Base-by-base conservation (phyloP, 2,329 filamentous ascomycete genomes). In the Blastomyces silverae region DNA sequence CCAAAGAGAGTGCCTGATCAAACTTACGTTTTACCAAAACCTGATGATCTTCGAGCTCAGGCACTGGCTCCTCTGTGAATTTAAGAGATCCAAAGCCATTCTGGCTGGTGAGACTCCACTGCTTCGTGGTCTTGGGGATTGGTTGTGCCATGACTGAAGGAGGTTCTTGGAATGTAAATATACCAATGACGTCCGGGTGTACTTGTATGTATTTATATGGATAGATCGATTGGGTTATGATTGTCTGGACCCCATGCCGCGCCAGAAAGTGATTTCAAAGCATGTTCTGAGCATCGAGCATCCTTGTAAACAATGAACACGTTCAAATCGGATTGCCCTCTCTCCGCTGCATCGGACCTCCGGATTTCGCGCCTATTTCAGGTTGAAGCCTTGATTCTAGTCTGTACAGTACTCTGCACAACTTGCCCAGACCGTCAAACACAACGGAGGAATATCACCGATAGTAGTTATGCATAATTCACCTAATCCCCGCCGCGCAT, bases 11-110 rank as follows among this genome's bases (percentile, higher is more conserved):
- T n/a, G 15, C 6, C 2, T 57, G 31, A 48, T 25, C 42, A 44
- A 44, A 44, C 48, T 39, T 57, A 57, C 62, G 57, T 58, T 63
- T 63, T 13, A 63, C 52, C 11, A 63, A 52, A 20, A 63, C 62
- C 37, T 63, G 52, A 28, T 58, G 57, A 63, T 63, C 52, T 1
- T 52, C 52, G 20, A 63, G 50, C 31, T 63, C 52, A 37, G 52
- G 48, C 62, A 63, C 62, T 4, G 62, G 50, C 37, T 63, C 25
- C 34, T 63, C 62, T 28, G 50, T 57, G 37, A 37, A 63, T 57
- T 57, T 63, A 28, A 63, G 62, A 31, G 48, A 25, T 10, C 46
- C 62, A 31, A 63, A 48, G 6, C 62, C 62, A 44, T 63, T 52
- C 52, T 63, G 48, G n/a, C 52, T 22, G 46, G n/a, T n/a, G 31